Evolutionary conservation across 148 eudicot species (phyloP).

Genomic region (Simmondsia chinensis): DNA sequence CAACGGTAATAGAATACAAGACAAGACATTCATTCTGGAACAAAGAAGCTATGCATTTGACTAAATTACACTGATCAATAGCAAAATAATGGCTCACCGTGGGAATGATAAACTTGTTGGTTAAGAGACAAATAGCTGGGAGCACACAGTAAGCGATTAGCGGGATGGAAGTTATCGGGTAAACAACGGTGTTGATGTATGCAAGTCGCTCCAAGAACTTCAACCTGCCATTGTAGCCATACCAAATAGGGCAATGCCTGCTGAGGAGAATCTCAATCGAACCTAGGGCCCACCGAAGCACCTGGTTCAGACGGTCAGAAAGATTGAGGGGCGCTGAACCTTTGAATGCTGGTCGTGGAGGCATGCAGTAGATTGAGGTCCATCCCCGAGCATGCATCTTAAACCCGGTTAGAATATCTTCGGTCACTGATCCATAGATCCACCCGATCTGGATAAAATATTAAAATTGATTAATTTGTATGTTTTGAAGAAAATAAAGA

Average conservation of each 20-base stretch:
- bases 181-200: conserved; percentile 67
- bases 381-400: conserved; percentile 76
- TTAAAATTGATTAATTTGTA: conserved; percentile 1
- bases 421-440: conserved; percentile 73
- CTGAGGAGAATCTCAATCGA: conserved; percentile 63
- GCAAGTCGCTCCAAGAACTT: conserved; percentile 57
- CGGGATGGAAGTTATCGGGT: conserved; percentile 60
- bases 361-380: conserved; percentile 70
- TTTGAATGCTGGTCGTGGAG: conserved; percentile 64
- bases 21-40: too few relatives aligned
- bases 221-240: conserved; percentile 55
- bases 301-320: conserved; percentile 70
- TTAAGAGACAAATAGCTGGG: conserved; percentile 62
- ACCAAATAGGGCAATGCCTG: conserved; percentile 77
- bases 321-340: conserved; percentile 80
- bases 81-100: conserved; percentile 9
- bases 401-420: conserved; percentile 70
- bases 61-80: not conserved
- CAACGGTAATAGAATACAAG: too few relatives aligned
- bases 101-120: conserved; percentile 47
- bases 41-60: too few relatives aligned
- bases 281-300: conserved; percentile 75
- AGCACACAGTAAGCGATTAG: conserved; percentile 60
- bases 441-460: conserved; percentile 47
- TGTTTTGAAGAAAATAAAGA: too few relatives aligned